Percentiles rank a stretch among this genome's conserved stretches.
Evolutionary conservation across 1,139 yeast genomes (phyloP).

Genomic region (Citeromyces siamensis): DNA sequence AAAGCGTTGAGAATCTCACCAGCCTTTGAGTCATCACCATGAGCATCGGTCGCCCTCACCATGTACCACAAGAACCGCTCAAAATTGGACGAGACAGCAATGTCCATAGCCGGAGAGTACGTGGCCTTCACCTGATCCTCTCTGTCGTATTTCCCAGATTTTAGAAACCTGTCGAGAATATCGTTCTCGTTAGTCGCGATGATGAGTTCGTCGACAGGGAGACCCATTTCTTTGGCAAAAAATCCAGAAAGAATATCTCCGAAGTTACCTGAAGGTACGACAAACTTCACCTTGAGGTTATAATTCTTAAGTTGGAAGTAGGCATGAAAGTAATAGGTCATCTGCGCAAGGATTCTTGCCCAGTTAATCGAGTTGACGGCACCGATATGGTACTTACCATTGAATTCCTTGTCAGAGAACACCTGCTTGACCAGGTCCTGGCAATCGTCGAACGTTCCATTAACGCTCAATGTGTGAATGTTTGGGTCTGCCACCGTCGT

Average conservation of each 20-base stretch:
- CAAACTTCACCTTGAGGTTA: slow-evolving; percentile 52
- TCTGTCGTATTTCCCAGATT: slow-evolving; percentile 74
- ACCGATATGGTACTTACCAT: slow-evolving; percentile 83
- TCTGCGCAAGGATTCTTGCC: slow-evolving; percentile 98
- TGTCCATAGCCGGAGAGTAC: slow-evolving; percentile 97
- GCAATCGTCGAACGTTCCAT: slow-evolving; percentile 96
- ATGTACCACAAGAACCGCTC: slow-evolving; percentile 95
- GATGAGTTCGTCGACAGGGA: slow-evolving; percentile 75
- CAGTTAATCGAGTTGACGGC: slow-evolving; percentile 98
- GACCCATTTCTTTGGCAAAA: slow-evolving; percentile 90
- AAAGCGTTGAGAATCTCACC: slow-evolving; percentile 60
- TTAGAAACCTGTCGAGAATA: slow-evolving; percentile 84
- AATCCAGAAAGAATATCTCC: slow-evolving; percentile 97
- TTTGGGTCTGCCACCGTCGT: slow-evolving; percentile 91
- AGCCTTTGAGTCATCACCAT: slow-evolving; percentile 51
- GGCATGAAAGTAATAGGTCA: slow-evolving; percentile 89
- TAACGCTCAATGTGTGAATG: slow-evolving; percentile 89
- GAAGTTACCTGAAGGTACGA: slow-evolving; percentile 96
- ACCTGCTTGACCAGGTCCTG: slow-evolving; percentile 92
- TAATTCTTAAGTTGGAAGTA: slow-evolving; percentile 53
- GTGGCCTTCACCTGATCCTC: slow-evolving; percentile 75
- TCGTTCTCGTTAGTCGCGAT: slow-evolving; percentile 96
- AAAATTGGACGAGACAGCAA: slow-evolving; percentile 85
- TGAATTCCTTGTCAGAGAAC: slow-evolving; percentile 83
- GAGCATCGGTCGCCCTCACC: slow-evolving; percentile 55